Evolutionary conservation across 495 filamentous ascomycete genomes (phyloP), one percentile per base, ranked within the genome.

Genomic region (Tirmania nivea): DNA sequence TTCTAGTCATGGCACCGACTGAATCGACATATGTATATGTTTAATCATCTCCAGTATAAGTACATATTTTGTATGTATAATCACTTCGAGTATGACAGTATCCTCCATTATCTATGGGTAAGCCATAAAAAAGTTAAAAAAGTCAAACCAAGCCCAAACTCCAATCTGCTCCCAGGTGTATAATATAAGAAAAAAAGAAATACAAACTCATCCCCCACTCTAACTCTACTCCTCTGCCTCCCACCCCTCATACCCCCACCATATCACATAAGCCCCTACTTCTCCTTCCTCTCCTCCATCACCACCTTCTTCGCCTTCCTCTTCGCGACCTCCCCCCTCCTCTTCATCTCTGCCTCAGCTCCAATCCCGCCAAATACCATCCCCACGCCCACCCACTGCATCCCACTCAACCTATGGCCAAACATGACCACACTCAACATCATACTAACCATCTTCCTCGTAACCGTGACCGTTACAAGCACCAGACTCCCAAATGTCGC

Each of bases 361-460:
- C 87, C 92, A 65, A 97, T 83, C 36, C 90, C 90, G 34, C 88
- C 85, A 69, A 97, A 97, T 4, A 97, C 90, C 55, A 97, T 73
- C 0, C 74, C 79, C 42, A 97, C 86, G 52, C 90, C 90, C 31
- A 94, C 70, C 83, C 86, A 86, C 69, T 97, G 90, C 71, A 88
- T 92, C 36, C 71, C 67, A 19, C 75, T 81, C 52, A 97, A 71
- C 51, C 74, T 75, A 65, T 97, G 92, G 34, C 92, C 90, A 67
- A 95, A 97, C 71, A 83, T 86, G 52, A 96, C 71, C 25, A 97
- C 90, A 56, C 83, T 89, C 47, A 97, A 73, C 56, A 96, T 83
- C 90, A 97, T 97, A 55, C 87, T 95, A 63, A 95, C 74, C 92
- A 97, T 97, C 71, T 97, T 97, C 58, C 90, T 74, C 48, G 90